Evolutionary conservation across 345 rosid species (phyloP).

Genomic region (Triadica sebifera): DNA sequence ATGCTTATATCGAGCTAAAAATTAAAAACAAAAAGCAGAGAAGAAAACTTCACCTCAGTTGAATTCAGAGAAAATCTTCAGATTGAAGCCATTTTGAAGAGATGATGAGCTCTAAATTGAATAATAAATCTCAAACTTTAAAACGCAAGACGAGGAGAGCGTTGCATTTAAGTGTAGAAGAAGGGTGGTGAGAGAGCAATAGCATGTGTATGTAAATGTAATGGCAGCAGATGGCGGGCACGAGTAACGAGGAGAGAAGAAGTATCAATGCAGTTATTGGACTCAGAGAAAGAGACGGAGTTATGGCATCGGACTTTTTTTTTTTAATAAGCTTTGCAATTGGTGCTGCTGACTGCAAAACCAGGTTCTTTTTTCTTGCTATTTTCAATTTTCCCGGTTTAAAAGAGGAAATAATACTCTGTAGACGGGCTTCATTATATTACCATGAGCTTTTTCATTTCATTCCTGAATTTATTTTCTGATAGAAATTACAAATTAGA

Average conservation of each 20-base stretch:
- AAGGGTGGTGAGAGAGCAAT: too few species aligned
- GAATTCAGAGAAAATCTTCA: background rate
- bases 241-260: too few species aligned
- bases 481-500: too few species aligned
- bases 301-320: too few species aligned
- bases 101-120: background rate
- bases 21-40: background rate
- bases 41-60: background rate
- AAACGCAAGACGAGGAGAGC: too few species aligned
- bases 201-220: too few species aligned
- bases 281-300: constrained; percentile 13
- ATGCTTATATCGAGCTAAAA: background rate
- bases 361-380: background rate
- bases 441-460: background rate
- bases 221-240: too few species aligned
- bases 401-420: background rate
- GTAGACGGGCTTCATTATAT: background rate
- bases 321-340: background rate
- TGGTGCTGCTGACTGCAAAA: background rate
- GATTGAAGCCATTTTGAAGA: background rate
- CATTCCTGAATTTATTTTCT: too few species aligned
- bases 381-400: constrained; percentile 2
- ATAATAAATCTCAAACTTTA: too few species aligned
- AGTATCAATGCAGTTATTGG: too few species aligned
- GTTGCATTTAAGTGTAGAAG: constrained; percentile 22